These are phyloP conservation scores for Lumnitzera littorea DNA, from an alignment of 345 rosid genomes.

Conservation along the genomic window DNA sequence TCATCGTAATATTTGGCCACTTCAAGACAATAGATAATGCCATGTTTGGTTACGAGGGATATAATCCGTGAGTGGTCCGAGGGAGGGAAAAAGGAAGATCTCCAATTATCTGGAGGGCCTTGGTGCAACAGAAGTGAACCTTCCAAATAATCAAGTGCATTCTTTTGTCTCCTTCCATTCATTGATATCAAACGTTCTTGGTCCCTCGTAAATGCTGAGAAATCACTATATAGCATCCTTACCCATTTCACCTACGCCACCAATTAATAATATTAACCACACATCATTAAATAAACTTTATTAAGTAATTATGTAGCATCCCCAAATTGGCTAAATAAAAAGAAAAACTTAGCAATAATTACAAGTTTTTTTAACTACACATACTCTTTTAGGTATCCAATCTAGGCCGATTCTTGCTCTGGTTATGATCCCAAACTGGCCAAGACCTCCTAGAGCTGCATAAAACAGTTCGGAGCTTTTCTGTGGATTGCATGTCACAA, in stretches of 20 bases:
- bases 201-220: slow-evolving; percentile 33
- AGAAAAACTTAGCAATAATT: no score
- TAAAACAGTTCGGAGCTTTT: slow-evolving; percentile 39
- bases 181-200: slow-evolving; percentile 41
- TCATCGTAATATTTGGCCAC: slow-evolving; percentile 33
- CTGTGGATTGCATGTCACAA: slow-evolving; percentile 33
- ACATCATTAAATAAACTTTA: not conserved
- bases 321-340: no score
- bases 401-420: slow-evolving; percentile 44
- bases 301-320: not conserved
- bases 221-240: slow-evolving; percentile 40
- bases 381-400: slow-evolving; percentile 37
- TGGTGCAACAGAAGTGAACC: slow-evolving; percentile 36
- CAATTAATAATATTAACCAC: not conserved
- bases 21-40: slow-evolving; percentile 42
- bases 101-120: slow-evolving; percentile 33
- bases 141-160: slow-evolving; percentile 35
- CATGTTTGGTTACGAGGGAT: slow-evolving; percentile 26
- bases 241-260: slow-evolving; percentile 37
- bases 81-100: slow-evolving; percentile 34
- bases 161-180: slow-evolving; percentile 18
- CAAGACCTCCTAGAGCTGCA: slow-evolving; percentile 52
- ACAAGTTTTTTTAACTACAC: not conserved
- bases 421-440: slow-evolving; percentile 60
- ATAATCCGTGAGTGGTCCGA: slow-evolving; percentile 21